phyloP scores from a whole-genome alignment of 2,329 filamentous ascomycete species.

The Scytalidium sp. region DNA sequence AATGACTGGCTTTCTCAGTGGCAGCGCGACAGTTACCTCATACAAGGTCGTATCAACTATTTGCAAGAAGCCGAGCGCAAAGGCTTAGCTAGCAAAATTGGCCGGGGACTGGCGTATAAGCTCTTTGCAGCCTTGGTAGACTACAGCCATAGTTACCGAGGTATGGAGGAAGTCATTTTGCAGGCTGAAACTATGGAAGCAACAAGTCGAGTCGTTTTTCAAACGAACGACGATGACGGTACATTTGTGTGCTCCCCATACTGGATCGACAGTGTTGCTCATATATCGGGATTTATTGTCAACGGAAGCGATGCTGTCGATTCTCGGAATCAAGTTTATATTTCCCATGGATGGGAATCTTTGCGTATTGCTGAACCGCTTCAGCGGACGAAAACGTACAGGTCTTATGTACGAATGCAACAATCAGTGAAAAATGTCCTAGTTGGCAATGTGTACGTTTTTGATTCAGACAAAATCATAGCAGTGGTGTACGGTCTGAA shows the following conservation, averaged over 20 bases:
- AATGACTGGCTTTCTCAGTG: constrained; percentile 63
- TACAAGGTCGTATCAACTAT: constrained; percentile 59
- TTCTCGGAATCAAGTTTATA: constrained; percentile 52
- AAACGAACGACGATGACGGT: constrained; percentile 45
- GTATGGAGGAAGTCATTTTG: constrained; percentile 58
- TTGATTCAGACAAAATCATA: constrained; percentile 35
- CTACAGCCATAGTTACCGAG: constrained; percentile 51
- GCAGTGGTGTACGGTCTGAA: constrained; percentile 22
- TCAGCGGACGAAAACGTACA: constrained; percentile 44
- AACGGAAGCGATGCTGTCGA: constrained; percentile 56
- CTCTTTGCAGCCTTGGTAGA: constrained; percentile 57
- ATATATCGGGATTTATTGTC: constrained; percentile 59
- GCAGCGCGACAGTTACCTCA: constrained; percentile 65
- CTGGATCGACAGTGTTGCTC: constrained; percentile 57
- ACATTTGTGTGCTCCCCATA: constrained; percentile 53
- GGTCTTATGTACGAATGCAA: constrained; percentile 57
- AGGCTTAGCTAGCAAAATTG: constrained; percentile 69
- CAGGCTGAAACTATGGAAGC: constrained; percentile 44
- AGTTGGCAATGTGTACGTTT: constrained; percentile 52
- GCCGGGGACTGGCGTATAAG: constrained; percentile 76
- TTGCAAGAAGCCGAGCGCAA: constrained; percentile 58
- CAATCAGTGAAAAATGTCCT: constrained; percentile 45
- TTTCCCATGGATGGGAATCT: constrained; percentile 58
- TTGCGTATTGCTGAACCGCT: constrained; percentile 48
- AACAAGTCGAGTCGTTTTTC: constrained; percentile 42